Percentiles rank a stretch among this genome's conserved stretches.
Conservation (phyloP, 1,139 yeast genomes). For the Protomyces pachydermus region DNA sequence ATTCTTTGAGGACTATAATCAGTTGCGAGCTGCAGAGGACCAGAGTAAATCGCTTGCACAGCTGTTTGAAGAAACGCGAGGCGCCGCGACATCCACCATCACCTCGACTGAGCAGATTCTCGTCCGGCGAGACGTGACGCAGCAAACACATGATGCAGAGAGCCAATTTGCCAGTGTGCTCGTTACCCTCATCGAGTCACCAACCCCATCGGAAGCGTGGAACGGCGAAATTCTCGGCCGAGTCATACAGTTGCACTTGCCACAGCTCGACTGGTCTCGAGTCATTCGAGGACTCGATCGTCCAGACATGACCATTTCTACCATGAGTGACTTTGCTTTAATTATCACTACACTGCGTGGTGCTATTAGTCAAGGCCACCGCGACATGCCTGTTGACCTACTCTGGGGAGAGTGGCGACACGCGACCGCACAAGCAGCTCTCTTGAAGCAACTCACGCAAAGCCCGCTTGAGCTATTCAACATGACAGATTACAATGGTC, state of each 20-base stretch:
- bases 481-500: constrained; percentile 26
- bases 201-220: constrained; percentile 1
- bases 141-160: neutral
- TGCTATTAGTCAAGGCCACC: constrained; percentile 10
- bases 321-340: constrained; percentile 2
- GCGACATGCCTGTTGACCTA: constrained; percentile 22
- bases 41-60: constrained; percentile 17
- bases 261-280: constrained; percentile 9
- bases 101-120: constrained; percentile 10
- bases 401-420: constrained; percentile 29
- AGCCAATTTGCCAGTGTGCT: constrained; percentile 7
- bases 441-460: constrained; percentile 25
- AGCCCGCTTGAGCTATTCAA: constrained; percentile 28
- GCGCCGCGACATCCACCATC: constrained; percentile 9
- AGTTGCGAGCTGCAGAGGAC: constrained; percentile 3
- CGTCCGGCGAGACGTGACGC: neutral
- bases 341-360: constrained; percentile 14
- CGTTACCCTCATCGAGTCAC: constrained; percentile 4
- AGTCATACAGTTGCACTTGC: neutral
- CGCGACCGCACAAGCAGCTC: constrained; percentile 27
- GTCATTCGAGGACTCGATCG: constrained; percentile 8
- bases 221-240: constrained; percentile 12
- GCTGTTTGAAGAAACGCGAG: constrained; percentile 21
- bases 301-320: neutral
- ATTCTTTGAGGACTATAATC: constrained; percentile 15